A percentile compares a stretch with the other conserved stretches of the same genome.
These are phyloP conservation scores for Leucosporidium scottii DNA, from an alignment of 768 basidiomycete genomes.

Conservation along the genomic window DNA sequence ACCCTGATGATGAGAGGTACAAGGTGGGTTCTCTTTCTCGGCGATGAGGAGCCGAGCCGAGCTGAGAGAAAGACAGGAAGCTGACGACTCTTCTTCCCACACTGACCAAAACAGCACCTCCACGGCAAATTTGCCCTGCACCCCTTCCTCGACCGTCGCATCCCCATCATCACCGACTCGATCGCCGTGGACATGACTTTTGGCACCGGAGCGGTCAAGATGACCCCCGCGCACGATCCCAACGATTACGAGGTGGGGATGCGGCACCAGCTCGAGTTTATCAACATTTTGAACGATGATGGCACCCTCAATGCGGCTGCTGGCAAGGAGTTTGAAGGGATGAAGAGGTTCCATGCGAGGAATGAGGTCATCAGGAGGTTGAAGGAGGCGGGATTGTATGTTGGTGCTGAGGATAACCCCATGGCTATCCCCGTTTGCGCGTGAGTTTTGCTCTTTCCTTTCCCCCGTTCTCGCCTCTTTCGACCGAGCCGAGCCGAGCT, in stretches of 20 bases:
- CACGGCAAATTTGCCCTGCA: constrained; percentile 77
- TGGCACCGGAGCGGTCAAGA: constrained; percentile 97
- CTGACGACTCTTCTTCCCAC: too few species aligned
- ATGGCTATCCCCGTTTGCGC: constrained; percentile 95
- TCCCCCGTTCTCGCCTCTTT: too few species aligned
- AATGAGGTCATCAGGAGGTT: constrained; percentile 72
- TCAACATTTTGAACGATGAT: constrained; percentile 93
- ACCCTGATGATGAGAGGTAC: constrained; percentile 65
- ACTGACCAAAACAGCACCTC: constrained; percentile 50
- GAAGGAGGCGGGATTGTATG: constrained; percentile 72
- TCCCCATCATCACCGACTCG: constrained; percentile 80
- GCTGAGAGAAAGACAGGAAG: too few species aligned
- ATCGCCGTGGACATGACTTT: constrained; percentile 87
- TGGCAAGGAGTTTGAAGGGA: constrained; percentile 61
- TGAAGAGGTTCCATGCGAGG: constrained; percentile 94
- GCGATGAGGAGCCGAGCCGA: too few species aligned
- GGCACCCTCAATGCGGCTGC: constrained; percentile 90
- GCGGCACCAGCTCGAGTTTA: constrained; percentile 79
- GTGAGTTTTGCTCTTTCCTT: constrained; percentile 44
- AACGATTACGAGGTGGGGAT: constrained; percentile 93
- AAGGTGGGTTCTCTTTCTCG: too few species aligned
- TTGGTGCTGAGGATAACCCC: constrained; percentile 90
- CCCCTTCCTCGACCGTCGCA: constrained; percentile 75
- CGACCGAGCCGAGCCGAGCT: neutral
- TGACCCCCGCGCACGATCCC: constrained; percentile 94